Conservation (phyloP, 768 basidiomycete species). For the Suillus subluteus region DNA sequence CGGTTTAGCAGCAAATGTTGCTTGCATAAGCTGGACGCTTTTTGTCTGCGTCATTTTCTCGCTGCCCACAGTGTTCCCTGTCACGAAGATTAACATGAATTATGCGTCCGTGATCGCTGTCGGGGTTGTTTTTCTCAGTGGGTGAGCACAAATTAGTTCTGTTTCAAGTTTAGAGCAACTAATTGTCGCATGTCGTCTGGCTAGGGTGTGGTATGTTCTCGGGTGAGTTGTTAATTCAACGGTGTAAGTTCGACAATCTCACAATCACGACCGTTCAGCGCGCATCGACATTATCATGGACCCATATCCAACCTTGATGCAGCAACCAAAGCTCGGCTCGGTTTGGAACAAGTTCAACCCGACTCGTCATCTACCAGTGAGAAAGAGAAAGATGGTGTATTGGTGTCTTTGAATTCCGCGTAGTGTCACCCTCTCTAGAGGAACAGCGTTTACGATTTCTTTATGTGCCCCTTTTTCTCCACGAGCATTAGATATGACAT, state of each 20-base stretch:
- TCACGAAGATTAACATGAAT: slow-evolving; percentile 77
- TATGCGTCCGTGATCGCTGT: slow-evolving; percentile 74
- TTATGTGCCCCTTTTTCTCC: background rate
- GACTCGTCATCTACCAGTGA: slow-evolving; percentile 1
- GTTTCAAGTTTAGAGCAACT: background rate
- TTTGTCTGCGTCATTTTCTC: slow-evolving; percentile 76
- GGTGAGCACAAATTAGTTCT: slow-evolving; percentile 39
- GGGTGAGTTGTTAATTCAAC: slow-evolving; percentile 10
- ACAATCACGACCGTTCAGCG: slow-evolving; percentile 33
- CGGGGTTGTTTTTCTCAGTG: slow-evolving; percentile 55
- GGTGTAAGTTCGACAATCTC: background rate
- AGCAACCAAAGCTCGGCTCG: slow-evolving; percentile 13
- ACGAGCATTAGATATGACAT: background rate
- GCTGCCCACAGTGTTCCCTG: slow-evolving; percentile 69
- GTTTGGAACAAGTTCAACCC: background rate
- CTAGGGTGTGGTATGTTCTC: slow-evolving; percentile 53
- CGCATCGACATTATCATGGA: slow-evolving; percentile 56
- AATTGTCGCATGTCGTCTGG: background rate
- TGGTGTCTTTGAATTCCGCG: background rate
- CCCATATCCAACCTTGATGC: slow-evolving; percentile 51
- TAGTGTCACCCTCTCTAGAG: background rate
- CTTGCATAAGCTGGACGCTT: slow-evolving; percentile 70
- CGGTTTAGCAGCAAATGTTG: slow-evolving; percentile 61
- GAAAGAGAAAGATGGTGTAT: background rate
- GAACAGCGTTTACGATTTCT: background rate